Evolutionary conservation across 169 alveolate species (phyloP).

Genomic region (Eimeria acervulina): DNA sequence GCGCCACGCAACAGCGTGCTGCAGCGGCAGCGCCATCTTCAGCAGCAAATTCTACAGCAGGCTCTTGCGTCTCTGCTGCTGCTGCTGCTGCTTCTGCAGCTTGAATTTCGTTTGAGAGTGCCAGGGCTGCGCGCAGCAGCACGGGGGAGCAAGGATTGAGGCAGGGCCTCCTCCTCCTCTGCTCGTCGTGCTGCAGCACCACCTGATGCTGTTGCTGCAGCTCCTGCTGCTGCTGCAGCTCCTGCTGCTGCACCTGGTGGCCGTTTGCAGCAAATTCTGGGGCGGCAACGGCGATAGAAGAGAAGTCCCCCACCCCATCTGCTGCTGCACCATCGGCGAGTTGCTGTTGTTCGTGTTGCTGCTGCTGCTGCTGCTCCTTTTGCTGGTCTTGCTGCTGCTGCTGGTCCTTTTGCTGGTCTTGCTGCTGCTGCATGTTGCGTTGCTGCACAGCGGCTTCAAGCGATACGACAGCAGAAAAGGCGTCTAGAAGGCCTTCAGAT

Average conservation of each 20-base stretch:
- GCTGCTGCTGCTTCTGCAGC: constrained; percentile 58
- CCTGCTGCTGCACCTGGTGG: too few relatives aligned
- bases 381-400: too few relatives aligned
- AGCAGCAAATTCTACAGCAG: not conserved
- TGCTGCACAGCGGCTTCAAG: constrained; percentile 38
- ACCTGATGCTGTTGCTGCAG: constrained; percentile 53
- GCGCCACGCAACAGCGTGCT: not conserved
- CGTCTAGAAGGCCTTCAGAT: constrained; percentile 7
- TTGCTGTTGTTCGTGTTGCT: constrained; percentile 15
- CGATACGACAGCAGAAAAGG: not conserved
- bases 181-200: not conserved
- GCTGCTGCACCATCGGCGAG: not conserved
- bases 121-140: constrained; percentile 31
- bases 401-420: not conserved
- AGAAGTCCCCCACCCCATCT: constrained; percentile 17
- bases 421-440: constrained; percentile 20
- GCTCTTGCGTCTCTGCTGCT: not conserved
- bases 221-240: too few relatives aligned
- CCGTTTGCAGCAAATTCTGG: not conserved
- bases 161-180: not conserved
- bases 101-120: not conserved
- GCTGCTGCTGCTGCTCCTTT: too few relatives aligned
- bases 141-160: not conserved
- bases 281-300: not conserved
- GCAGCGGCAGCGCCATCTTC: constrained; percentile 26